Conservation (phyloP, 345 rosid species). For the Cardamine resedifolia region DNA sequence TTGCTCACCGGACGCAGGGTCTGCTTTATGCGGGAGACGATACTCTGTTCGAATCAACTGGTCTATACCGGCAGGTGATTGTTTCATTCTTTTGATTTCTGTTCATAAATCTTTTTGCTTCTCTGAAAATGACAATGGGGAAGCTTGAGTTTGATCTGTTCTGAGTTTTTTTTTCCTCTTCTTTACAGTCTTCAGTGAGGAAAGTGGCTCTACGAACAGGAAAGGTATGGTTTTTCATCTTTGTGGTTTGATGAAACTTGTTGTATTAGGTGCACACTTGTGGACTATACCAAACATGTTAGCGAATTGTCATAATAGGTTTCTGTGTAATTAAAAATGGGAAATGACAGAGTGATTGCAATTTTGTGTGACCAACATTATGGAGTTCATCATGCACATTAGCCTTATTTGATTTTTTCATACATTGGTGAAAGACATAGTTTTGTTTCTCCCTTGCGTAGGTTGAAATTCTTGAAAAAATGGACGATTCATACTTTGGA, state of each 20-base stretch:
- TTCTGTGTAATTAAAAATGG: background rate
- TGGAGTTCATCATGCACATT: background rate
- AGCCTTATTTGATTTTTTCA: background rate
- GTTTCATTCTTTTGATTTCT: too few species aligned
- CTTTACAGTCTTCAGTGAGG: slow-evolving; percentile 83
- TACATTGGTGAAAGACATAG: background rate
- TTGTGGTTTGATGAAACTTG: background rate
- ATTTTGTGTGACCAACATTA: background rate
- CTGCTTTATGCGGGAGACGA: slow-evolving; percentile 76
- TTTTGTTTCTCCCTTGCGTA: slow-evolving; percentile 33
- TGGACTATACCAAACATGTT: background rate
- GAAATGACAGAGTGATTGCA: background rate
- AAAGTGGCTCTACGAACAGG: slow-evolving; percentile 72
- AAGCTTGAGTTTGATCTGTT: background rate
- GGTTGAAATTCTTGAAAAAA: slow-evolving; percentile 59
- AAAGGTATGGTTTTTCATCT: slow-evolving; percentile 50
- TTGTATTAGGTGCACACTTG: background rate
- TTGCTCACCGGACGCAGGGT: slow-evolving; percentile 49
- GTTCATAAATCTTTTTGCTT: background rate
- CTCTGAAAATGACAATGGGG: background rate
- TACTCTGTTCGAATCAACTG: slow-evolving; percentile 84
- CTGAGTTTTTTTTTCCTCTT: background rate
- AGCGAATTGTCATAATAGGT: background rate
- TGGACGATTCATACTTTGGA: slow-evolving; percentile 67
- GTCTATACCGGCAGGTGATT: slow-evolving; percentile 55